Percentiles rank a stretch among this genome's conserved stretches.
Evolutionary conservation across 1,139 yeast species (phyloP).

Genomic region (Kodamaea arcana): DNA sequence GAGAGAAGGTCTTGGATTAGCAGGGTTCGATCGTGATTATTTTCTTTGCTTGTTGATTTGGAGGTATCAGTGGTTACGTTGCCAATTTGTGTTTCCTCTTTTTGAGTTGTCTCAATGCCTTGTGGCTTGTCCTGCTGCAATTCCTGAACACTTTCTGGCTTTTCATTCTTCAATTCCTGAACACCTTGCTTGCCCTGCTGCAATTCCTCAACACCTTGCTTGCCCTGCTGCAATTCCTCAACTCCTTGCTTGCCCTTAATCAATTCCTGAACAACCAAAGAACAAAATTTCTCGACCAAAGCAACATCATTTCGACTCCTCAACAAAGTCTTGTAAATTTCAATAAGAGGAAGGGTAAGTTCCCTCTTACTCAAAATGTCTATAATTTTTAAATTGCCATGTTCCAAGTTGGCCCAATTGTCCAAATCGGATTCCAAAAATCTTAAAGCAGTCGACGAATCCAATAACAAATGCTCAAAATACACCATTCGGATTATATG

Average conservation of each 20-base stretch:
- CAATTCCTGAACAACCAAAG: constrained; percentile 6
- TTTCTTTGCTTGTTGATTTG: too few relatives aligned
- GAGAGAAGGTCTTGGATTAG: constrained; percentile 5
- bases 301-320: constrained; percentile 7
- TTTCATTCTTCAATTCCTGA: neutral
- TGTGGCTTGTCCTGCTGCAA: neutral
- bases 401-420: constrained; percentile 9
- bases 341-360: constrained; percentile 5
- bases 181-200: too few relatives aligned
- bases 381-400: constrained; percentile 6
- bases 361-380: constrained; percentile 1
- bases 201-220: too few relatives aligned
- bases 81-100: neutral
- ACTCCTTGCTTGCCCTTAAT: neutral
- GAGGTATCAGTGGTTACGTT: neutral
- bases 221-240: too few relatives aligned
- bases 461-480: constrained; percentile 5
- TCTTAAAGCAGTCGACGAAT: neutral
- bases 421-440: constrained; percentile 9
- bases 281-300: constrained; percentile 9
- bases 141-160: neutral
- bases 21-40: too few relatives aligned
- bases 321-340: constrained; percentile 10
- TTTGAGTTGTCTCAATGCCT: neutral
- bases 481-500: constrained; percentile 7